phyloP scores from a whole-genome alignment of 768 basidiomycete species.

The Macrolepiota dolichaula region DNA sequence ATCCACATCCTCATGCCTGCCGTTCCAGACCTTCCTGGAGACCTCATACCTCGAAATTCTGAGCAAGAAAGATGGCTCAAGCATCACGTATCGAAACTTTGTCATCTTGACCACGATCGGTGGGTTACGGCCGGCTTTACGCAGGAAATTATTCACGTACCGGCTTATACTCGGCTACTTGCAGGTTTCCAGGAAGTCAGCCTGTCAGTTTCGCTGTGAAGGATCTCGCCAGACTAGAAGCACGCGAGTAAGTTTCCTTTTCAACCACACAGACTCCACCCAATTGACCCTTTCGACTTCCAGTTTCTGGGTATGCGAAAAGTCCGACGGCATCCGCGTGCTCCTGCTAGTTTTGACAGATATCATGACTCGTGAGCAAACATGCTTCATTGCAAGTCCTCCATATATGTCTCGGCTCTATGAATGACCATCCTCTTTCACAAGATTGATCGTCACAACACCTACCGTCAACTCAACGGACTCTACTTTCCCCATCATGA shows the following conservation, averaged over 20 bases:
- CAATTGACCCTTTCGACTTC: not conserved
- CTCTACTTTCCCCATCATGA: conserved; percentile 91
- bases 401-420: not conserved
- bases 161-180: conserved; percentile 13
- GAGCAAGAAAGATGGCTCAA: conserved; percentile 68
- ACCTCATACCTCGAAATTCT: conserved; percentile 48
- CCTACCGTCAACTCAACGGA: conserved; percentile 70
- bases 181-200: conserved; percentile 92
- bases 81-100: conserved; percentile 57
- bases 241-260: conserved; percentile 63
- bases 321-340: conserved; percentile 93
- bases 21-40: conserved; percentile 73
- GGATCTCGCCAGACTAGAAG: conserved; percentile 75
- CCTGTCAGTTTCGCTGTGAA: conserved; percentile 82
- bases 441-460: conserved; percentile 94
- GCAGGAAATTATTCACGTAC: not conserved
- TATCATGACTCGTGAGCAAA: conserved; percentile 45
- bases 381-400: conserved; percentile 69
- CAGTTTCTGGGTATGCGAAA: conserved; percentile 99
- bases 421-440: not conserved
- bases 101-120: conserved; percentile 64
- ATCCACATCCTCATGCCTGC: conserved; percentile 33
- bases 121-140: conserved; percentile 26
- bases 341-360: conserved; percentile 76
- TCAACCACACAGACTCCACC: not conserved